These are phyloP conservation scores for Pythium monospermum DNA, from an alignment of 352 stramenopile genomes.

Conservation along the genomic window DNA sequence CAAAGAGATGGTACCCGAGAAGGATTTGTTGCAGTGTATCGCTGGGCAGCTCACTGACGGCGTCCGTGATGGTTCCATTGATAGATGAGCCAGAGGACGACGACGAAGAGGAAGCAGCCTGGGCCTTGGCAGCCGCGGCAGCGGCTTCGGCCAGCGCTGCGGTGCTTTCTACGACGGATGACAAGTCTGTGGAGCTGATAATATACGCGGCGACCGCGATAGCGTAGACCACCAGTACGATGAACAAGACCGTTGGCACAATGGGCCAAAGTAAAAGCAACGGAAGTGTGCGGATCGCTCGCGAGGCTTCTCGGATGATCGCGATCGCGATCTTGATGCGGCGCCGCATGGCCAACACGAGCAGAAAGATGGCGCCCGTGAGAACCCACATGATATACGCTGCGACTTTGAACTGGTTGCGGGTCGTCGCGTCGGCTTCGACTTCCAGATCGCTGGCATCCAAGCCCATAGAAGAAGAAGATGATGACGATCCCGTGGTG, in stretches of 20 bases:
- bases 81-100: constrained; percentile 5
- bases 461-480: constrained; percentile 18
- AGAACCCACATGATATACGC: constrained; percentile 53
- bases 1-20: constrained; percentile 89
- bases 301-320: constrained; percentile 68
- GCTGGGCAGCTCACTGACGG: constrained; percentile 36
- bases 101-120: neutral
- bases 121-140: constrained; percentile 13
- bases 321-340: constrained; percentile 62
- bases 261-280: constrained; percentile 61
- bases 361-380: constrained; percentile 41
- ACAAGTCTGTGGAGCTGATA: constrained; percentile 51
- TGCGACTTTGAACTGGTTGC: constrained; percentile 58
- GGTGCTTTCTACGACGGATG: constrained; percentile 17
- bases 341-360: constrained; percentile 66
- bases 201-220: constrained; percentile 52
- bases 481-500: constrained; percentile 16
- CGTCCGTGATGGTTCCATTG: constrained; percentile 14
- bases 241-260: constrained; percentile 45
- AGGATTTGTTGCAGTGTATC: constrained; percentile 44
- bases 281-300: constrained; percentile 50
- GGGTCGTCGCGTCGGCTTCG: constrained; percentile 29
- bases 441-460: constrained; percentile 22
- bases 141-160: constrained; percentile 16
- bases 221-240: constrained; percentile 52